Base-by-base conservation (phyloP, 768 basidiomycete genomes). In the Pulveroboletus sp. region DNA sequence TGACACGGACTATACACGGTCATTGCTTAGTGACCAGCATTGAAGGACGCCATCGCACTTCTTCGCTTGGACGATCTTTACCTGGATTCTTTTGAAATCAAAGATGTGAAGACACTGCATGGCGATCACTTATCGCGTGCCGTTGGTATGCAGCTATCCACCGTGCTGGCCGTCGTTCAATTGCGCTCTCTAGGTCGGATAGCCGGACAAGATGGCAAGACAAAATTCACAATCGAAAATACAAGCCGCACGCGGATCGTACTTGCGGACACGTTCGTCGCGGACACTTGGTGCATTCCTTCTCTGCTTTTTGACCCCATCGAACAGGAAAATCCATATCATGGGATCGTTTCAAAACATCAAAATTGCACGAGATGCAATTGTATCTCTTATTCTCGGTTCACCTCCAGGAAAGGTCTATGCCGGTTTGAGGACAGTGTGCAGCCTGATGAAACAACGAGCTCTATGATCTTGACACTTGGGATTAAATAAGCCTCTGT, bases 301-400 rank as follows among this genome's bases (percentile, higher is more conserved):
- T 10, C 18, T 7, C 35, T 15, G 14, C 43, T 36, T 53, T 45
- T 40, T 60, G 17, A 64, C 33, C 17, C 17, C 27, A 17, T 55
- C 18, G 53, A 54, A 6, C 61, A 96, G 94, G 27, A 94, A 96
- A 80, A 96, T 99, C 35, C 94, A 97, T 60, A 97, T 99, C 59
- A 85, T 99, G 69, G 96, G 96, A 21, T 95, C 94, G 14, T 97
- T 96, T 74, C 91, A 94, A 74, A 96, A 96, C 64, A 98, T 99
- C 76, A 96, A 95, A 71, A 81, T 98, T 50, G 96, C 96, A 0
- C 80, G 94, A 49, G 95, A 97, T 68, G 93, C 96, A 6, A 85
- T 99, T 54, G 94, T 96, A 26, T 93, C 91, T 12, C 80, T 96
- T 17, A 97, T 97, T 57, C 77, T 97, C 14, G 94, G 94, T 30